phyloP scores from a whole-genome alignment of 768 basidiomycete genomes.

The Tulasnella sp. region DNA sequence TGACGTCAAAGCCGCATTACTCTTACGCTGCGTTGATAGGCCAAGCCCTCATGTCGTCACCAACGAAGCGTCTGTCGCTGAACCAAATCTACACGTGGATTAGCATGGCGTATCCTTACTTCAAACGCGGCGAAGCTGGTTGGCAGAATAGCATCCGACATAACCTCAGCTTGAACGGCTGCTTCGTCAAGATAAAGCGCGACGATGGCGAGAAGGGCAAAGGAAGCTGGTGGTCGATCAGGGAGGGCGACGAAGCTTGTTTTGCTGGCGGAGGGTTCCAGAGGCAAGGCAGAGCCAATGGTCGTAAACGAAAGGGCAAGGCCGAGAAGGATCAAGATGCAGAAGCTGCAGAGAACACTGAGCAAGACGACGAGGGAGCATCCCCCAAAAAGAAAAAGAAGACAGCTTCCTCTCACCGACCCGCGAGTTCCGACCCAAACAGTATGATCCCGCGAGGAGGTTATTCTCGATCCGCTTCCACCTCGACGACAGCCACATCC shows the following conservation, averaged over 20 bases:
- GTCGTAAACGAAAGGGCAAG: constrained; percentile 28
- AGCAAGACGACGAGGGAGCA: constrained; percentile 19
- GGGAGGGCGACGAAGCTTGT: constrained; percentile 74
- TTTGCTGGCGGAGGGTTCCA: constrained; percentile 73
- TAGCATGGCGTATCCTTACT: constrained; percentile 88
- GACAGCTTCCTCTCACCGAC: background rate
- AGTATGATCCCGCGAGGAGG: background rate
- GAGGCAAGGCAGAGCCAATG: constrained; percentile 38
- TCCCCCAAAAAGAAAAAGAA: constrained; percentile 29
- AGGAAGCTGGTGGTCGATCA: constrained; percentile 84
- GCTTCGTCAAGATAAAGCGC: constrained; percentile 78
- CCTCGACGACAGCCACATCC: constrained; percentile 17
- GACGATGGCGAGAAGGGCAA: constrained; percentile 63
- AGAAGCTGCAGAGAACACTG: background rate
- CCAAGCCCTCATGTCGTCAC: constrained; percentile 84
- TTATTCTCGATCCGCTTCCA: constrained; percentile 19
- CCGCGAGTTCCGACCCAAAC: background rate
- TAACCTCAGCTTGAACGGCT: constrained; percentile 86
- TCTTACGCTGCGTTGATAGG: constrained; percentile 96
- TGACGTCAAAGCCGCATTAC: constrained; percentile 70
- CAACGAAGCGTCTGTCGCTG: constrained; percentile 77
- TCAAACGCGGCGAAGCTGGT: constrained; percentile 86
- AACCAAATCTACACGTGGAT: constrained; percentile 98
- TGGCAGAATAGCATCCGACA: constrained; percentile 99
- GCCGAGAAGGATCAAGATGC: constrained; percentile 23